Conservation (phyloP, 805 yeast genomes). For the Phaffomyces antillensis region DNA sequence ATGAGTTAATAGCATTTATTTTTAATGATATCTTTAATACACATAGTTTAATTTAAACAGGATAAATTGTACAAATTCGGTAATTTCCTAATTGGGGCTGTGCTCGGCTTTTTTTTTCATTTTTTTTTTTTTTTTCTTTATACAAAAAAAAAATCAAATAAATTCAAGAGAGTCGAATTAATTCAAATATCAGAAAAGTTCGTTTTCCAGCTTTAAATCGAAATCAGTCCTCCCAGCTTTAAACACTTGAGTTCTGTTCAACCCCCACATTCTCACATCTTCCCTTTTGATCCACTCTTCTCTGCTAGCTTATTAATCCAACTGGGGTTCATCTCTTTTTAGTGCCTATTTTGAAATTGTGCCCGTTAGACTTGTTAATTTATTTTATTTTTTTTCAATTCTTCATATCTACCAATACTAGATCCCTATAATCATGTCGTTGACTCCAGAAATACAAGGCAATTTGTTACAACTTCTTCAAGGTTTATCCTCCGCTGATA, state of each 20-base stretch:
- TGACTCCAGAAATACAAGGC: constrained; percentile 55
- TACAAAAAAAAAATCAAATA: background rate
- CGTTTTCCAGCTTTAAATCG: background rate
- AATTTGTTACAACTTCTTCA: constrained; percentile 49
- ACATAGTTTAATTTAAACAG: background rate
- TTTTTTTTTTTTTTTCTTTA: background rate
- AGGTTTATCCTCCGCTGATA: constrained; percentile 76
- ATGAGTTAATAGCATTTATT: background rate
- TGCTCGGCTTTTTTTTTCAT: background rate
- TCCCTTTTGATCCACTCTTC: no score
- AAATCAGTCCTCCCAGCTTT: no score
- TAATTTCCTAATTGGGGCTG: background rate
- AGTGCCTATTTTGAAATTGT: background rate
- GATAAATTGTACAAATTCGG: background rate
- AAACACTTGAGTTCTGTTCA: no score
- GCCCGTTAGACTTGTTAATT: background rate
- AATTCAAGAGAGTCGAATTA: background rate
- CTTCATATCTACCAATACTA: background rate
- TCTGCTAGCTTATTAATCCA: no score
- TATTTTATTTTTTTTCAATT: background rate
- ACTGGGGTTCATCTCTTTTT: no score
- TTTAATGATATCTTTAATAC: background rate
- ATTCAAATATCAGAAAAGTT: background rate
- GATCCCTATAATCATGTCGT: constrained; percentile 24
- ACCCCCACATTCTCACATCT: no score